Conservation (phyloP, 352 stramenopile species). For the Proteromonas lacertae region DNA sequence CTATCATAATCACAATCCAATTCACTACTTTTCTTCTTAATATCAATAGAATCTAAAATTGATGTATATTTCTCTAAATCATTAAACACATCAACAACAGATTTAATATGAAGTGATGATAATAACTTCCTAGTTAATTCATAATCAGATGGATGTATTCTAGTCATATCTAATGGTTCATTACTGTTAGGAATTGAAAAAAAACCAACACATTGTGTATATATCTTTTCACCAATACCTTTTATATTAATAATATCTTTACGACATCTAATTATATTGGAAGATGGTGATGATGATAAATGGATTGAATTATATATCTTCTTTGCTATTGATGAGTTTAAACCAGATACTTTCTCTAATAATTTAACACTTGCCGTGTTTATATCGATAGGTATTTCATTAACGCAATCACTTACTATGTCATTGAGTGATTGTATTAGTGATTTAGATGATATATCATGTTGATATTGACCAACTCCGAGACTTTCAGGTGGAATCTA, state of each 20-base stretch:
- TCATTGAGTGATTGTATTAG: background rate
- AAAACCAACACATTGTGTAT: background rate
- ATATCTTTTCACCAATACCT: background rate
- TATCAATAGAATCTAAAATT: background rate
- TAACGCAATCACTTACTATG: background rate
- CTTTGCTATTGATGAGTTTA: background rate
- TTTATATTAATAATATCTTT: background rate
- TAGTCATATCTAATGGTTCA: background rate
- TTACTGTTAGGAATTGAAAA: background rate
- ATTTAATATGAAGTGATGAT: background rate
- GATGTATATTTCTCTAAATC: background rate
- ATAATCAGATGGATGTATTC: background rate
- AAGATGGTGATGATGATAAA: background rate
- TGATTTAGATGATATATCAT: background rate
- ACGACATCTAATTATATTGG: too few relatives aligned
- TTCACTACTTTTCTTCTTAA: background rate
- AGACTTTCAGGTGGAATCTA: slow-evolving; percentile 1
- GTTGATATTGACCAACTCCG: background rate
- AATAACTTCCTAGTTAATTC: background rate
- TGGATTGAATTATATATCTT: background rate
- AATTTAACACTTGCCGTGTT: background rate
- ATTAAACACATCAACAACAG: background rate
- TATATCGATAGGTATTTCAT: background rate
- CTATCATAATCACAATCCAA: background rate
- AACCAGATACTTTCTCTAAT: background rate